Base-by-base conservation (phyloP, 1,284 basidiomycete genomes). In the Naganishia albida region DNA sequence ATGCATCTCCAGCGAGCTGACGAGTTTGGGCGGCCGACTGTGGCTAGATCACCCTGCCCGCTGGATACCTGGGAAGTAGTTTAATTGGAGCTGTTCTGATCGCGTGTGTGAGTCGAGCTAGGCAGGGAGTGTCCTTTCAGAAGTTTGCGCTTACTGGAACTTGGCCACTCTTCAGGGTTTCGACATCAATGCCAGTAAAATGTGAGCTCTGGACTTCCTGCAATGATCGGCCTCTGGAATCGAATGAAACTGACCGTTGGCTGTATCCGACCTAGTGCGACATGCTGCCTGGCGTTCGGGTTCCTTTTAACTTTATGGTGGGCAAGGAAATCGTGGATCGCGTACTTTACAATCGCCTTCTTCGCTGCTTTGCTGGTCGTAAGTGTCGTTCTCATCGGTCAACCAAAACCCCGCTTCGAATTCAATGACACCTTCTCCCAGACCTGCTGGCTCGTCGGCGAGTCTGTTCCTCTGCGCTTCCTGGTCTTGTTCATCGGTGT, bases 401-500 rank as follows among this genome's bases (percentile, higher is more conserved):
- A 4, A 34, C 10, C 34, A 10, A 6, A 34, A 6, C 10, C 34
- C 10, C 6, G 10, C 34, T 15, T 25, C 10, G 13, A 30, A 26
- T 26, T 46, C 15, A 28, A 18, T 34, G n/a, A 26, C 38, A 28
- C 6, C 18, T 18, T 13, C 20, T 2, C 18, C 4, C 62, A 78
- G 76, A 62, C 90, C 1, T 92, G 90, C 75, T 95, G 92, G 92
- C 89, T 96, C 71, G 87, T 93, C 4, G 87, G 75, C 0, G 86
- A 86, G 71, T 81, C 91, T 28, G 88, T 73, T 12, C 71, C 76
- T 18, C 60, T 78, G 42, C 73, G 81, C 3, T 84, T 81, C 73
- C 73, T 94, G 85, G 84, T 97, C 25, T 81, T 97, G 12, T 98
- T 97, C 78, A 86, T 96, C 63, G 94, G 93, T n/a, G 90, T 94